Conservation (phyloP, 1,284 basidiomycete species). For the Tylopilus sp. region DNA sequence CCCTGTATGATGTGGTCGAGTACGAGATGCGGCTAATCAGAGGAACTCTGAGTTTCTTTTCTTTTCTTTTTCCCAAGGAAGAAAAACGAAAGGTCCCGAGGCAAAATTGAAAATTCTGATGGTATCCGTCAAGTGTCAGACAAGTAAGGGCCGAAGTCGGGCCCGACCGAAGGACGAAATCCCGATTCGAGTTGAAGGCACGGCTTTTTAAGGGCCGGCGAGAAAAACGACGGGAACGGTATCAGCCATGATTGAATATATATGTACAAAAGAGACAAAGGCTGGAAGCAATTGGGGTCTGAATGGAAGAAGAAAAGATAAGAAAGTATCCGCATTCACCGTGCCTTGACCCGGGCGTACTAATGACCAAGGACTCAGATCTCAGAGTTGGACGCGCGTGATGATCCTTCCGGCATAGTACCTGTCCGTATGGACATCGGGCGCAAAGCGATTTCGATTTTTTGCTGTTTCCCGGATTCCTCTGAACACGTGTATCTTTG, state of each 20-base stretch:
- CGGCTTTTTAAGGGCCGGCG: background rate
- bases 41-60: background rate
- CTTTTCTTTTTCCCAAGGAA: background rate
- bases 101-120: background rate
- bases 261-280: background rate
- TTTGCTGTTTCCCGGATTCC: background rate
- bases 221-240: background rate
- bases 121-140: background rate
- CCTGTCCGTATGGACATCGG: conserved; percentile 8
- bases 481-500: conserved; percentile 19
- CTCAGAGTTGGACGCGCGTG: background rate
- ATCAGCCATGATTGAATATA: background rate
- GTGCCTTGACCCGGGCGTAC: background rate
- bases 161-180: background rate
- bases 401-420: conserved; percentile 28
- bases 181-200: background rate
- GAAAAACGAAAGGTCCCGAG: background rate
- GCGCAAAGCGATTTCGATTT: conserved; percentile 17
- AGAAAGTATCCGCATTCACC: background rate
- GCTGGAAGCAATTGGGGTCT: background rate
- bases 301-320: background rate
- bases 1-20: background rate
- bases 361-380: background rate
- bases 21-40: background rate
- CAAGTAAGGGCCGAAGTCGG: background rate